Percentiles rank a stretch among this genome's conserved stretches.
Conservation (phyloP, 2,329 filamentous ascomycete species). For the Aspergillus floridensis region DNA sequence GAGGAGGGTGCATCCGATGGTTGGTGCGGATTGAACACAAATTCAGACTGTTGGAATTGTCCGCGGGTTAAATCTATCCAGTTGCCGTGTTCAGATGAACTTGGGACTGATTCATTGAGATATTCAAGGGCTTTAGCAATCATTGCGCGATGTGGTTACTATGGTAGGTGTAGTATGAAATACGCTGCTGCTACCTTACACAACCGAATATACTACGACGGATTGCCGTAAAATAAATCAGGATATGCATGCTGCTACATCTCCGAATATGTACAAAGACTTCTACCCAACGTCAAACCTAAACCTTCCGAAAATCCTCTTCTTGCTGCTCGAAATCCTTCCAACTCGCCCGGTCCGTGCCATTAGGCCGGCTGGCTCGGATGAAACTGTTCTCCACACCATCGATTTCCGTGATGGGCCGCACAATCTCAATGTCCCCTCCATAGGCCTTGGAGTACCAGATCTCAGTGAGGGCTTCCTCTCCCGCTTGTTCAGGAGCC, state of each 20-base stretch:
- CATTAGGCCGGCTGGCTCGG: conserved; percentile 52
- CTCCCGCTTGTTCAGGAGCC: conserved; percentile 24
- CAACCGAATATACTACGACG: too few relatives aligned
- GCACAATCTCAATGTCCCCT: conserved; percentile 49
- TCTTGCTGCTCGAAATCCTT: conserved; percentile 30
- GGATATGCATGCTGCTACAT: neutral
- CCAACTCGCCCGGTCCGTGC: conserved; percentile 51
- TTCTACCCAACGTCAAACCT: neutral
- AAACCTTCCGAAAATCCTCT: conserved; percentile 28
- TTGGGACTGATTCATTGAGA: too few relatives aligned
- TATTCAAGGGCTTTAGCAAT: too few relatives aligned
- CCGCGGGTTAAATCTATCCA: too few relatives aligned
- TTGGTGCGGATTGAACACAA: too few relatives aligned
- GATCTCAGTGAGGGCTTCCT: conserved; percentile 46
- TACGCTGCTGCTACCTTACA: too few relatives aligned
- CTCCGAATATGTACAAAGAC: conserved; percentile 11
- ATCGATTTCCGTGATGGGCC: conserved; percentile 47
- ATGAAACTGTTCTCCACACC: conserved; percentile 51
- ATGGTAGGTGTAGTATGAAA: too few relatives aligned
- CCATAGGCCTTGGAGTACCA: conserved; percentile 44
- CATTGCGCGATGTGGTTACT: too few relatives aligned
- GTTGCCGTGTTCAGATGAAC: too few relatives aligned
- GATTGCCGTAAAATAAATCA: too few relatives aligned
- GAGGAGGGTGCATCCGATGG: too few relatives aligned
- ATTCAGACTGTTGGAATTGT: too few relatives aligned